phyloP scores from a whole-genome alignment of 2,329 filamentous ascomycete genomes.

The Fusarium azukiicola region DNA sequence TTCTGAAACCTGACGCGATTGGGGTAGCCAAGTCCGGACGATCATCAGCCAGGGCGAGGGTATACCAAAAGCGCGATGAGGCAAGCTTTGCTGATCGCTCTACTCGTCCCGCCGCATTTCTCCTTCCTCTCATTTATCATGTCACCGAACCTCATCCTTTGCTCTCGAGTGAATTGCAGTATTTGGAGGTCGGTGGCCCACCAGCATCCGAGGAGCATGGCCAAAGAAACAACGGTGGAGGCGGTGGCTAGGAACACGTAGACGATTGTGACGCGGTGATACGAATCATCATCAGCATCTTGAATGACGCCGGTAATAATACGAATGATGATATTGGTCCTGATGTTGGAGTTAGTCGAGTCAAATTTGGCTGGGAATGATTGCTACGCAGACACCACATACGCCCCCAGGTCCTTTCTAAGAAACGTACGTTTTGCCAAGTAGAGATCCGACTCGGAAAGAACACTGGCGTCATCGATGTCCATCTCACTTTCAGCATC shows the following conservation, averaged over 20 bases:
- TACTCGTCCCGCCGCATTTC: neutral
- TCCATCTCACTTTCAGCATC: constrained; percentile 18
- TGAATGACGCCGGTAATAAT: neutral
- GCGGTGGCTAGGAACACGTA: neutral
- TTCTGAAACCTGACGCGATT: too few relatives aligned
- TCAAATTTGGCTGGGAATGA: neutral
- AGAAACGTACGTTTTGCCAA: constrained; percentile 7
- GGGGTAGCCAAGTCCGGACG: too few relatives aligned
- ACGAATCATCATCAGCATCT: neutral
- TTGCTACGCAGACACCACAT: neutral
- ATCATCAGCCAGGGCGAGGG: too few relatives aligned
- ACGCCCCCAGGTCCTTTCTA: constrained; percentile 15
- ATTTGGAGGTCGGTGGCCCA: neutral
- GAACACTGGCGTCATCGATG: constrained; percentile 4
- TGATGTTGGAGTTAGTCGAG: neutral
- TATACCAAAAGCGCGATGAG: neutral
- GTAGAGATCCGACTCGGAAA: constrained; percentile 12
- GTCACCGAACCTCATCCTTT: neutral
- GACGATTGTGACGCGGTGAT: neutral
- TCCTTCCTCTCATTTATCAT: neutral
- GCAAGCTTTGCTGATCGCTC: neutral
- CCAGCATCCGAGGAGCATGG: neutral
- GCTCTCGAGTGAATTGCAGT: neutral
- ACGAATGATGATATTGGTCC: neutral
- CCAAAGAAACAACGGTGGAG: neutral